Base-by-base conservation (phyloP, 768 basidiomycete species). In the Mycena leptocephala region DNA sequence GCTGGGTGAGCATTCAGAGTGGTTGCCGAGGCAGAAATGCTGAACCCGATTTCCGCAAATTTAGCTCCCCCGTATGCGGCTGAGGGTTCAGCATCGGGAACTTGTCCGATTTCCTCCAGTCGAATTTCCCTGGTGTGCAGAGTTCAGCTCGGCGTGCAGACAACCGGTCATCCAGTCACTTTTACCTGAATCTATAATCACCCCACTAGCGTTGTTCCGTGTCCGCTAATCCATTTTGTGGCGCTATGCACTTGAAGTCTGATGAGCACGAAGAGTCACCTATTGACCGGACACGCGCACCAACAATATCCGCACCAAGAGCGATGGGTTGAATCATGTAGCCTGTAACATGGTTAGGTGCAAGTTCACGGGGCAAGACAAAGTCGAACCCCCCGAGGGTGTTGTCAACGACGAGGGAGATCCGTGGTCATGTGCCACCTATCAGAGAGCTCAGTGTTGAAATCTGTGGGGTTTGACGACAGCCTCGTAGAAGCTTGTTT, bases 371-470 rank as follows among this genome's bases (percentile, higher is more conserved):
- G 43, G 6, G 18, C 5, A 46, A 18, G 16, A 46, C 16, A 46
- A 18, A 46, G 35, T 37, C 43, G 43, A 96, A 30, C 89, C 92
- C 87, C 91, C 90, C 92, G 74, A 93, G 91, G 0, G 92, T 93
- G 81, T 92, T 93, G 77, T 93, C 92, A 0, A 93, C 43, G 16
- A 94, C 89, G 56, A 94, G 83, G 0, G 93, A 93, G 16, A 94
- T 90, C 0, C 86, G 59, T 92, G 81, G 9, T 88, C 86, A 77
- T 94, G 93, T 0, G 94, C 94, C 26, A 94, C 83, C 89, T 92
- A 66, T 3, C 2, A 20, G 43, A 46, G 16, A 46, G 14, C 20
- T 46, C 43, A 46, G 43, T 18, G 22, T 20, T 22, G 16, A n/a
- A n/a, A n/a, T n/a, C n/a, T n/a, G n/a, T n/a, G n/a, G n/a, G n/a